Conservation (phyloP, 1,139 yeast species). For the Blastobotrys elegans region DNA sequence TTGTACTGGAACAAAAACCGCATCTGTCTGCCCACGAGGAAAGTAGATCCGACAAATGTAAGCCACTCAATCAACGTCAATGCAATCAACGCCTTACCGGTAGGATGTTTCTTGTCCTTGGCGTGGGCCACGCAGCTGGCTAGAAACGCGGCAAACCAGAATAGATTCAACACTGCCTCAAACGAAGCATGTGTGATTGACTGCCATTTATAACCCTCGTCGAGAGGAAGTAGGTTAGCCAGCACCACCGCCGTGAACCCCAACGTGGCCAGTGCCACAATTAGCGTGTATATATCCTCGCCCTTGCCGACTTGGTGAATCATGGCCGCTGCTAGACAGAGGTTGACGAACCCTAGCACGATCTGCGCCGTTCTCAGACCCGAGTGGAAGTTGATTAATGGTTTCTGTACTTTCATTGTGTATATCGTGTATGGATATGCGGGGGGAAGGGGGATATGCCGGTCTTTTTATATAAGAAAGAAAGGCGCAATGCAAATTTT, state of each 20-base stretch:
- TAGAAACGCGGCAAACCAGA: slow-evolving; percentile 9
- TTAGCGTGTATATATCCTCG: slow-evolving; percentile 5
- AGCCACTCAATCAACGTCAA: slow-evolving; percentile 2
- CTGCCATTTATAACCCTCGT: neutral
- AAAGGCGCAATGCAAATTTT: too few relatives aligned
- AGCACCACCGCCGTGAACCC: neutral
- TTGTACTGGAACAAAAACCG: neutral
- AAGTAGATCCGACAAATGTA: neutral
- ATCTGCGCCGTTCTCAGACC: neutral
- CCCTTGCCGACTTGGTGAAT: neutral
- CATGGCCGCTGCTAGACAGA: slow-evolving; percentile 1
- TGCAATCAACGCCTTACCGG: slow-evolving; percentile 4
- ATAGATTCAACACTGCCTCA: slow-evolving; percentile 1
- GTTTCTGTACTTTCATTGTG: neutral
- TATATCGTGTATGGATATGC: neutral
- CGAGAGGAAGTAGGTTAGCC: slow-evolving; percentile 1
- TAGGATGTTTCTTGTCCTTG: neutral
- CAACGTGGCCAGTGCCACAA: slow-evolving; percentile 2
- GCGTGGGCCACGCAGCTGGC: slow-evolving; percentile 4
- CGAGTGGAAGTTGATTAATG: neutral
- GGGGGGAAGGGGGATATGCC: neutral
- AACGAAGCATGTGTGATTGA: neutral
- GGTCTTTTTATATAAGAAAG: neutral
- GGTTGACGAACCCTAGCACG: neutral
- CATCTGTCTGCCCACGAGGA: slow-evolving; percentile 5